A percentile compares a stretch with the other conserved stretches of the same genome.
Conservation (phyloP, 176 grass and related monocot genomes). For the Dendrocalamus sinicus region DNA sequence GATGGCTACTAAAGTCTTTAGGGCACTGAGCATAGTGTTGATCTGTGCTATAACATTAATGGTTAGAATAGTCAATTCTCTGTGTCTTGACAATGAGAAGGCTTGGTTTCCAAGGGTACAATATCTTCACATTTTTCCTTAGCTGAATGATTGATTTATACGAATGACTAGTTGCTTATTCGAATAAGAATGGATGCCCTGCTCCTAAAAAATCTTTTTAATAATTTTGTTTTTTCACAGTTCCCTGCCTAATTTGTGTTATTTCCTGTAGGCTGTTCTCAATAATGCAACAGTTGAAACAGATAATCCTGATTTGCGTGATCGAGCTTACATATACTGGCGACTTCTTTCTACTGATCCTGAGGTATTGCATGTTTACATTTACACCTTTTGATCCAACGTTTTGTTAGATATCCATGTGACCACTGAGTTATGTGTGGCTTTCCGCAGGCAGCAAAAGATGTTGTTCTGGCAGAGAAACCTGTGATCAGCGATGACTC, state of each 20-base stretch:
- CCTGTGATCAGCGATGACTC: slow-evolving; percentile 99
- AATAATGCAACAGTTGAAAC: slow-evolving; percentile 99
- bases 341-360: slow-evolving; percentile 99
- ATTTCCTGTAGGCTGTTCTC: slow-evolving; percentile 81
- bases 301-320: slow-evolving; percentile 96
- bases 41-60: slow-evolving; percentile 5
- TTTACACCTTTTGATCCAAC: slow-evolving; percentile 17
- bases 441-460: slow-evolving; percentile 82
- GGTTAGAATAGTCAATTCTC: neutral
- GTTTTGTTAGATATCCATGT: slow-evolving; percentile 33
- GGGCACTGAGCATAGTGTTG: slow-evolving; percentile 14
- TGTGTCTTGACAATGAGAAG: neutral
- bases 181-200: neutral
- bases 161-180: neutral
- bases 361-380: slow-evolving; percentile 64
- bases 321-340: slow-evolving; percentile 99
- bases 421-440: slow-evolving; percentile 16
- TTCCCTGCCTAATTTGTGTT: slow-evolving; percentile 34
- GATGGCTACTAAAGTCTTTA: neutral
- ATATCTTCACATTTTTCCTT: slow-evolving; percentile 6
- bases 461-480: slow-evolving; percentile 97
- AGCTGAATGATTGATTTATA: slow-evolving; percentile 4
- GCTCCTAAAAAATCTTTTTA: neutral
- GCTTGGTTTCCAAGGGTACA: neutral
- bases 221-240: slow-evolving; percentile 1